Conservation (phyloP, 2,329 filamentous ascomycete genomes). For the Stachybotrys echinatus region DNA sequence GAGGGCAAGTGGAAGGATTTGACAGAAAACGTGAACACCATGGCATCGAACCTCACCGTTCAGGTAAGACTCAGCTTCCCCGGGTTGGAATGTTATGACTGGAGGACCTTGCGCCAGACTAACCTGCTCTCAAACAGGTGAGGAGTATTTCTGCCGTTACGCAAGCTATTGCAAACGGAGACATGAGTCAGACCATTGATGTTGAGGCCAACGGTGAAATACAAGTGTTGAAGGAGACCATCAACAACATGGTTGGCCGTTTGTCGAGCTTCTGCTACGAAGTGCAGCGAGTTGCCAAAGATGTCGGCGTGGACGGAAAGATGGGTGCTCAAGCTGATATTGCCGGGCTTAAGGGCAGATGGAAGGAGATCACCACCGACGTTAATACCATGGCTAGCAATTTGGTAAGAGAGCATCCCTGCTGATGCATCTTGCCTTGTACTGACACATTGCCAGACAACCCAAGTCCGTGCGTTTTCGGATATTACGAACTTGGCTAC, state of each 20-base stretch:
- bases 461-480: slow-evolving; percentile 94
- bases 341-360: slow-evolving; percentile 84
- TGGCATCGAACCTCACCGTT: slow-evolving; percentile 63
- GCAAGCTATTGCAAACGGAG: slow-evolving; percentile 89
- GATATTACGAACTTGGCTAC: slow-evolving; percentile 98
- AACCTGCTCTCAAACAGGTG: slow-evolving; percentile 46
- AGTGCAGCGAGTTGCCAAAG: slow-evolving; percentile 90
- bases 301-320: slow-evolving; percentile 95
- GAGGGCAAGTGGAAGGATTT: slow-evolving; percentile 98
- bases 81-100: too few species aligned
- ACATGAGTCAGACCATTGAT: slow-evolving; percentile 93
- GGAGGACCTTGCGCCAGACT: neutral
- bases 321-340: slow-evolving; percentile 98
- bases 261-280: slow-evolving; percentile 95
- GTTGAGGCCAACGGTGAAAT: slow-evolving; percentile 95
- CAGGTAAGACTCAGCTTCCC: slow-evolving; percentile 38
- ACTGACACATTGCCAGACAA: slow-evolving; percentile 58
- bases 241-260: slow-evolving; percentile 97
- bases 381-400: slow-evolving; percentile 87
- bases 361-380: slow-evolving; percentile 97
- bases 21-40: slow-evolving; percentile 82
- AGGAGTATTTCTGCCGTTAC: slow-evolving; percentile 91
- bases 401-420: slow-evolving; percentile 35
- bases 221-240: slow-evolving; percentile 87
- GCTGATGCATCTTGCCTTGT: slow-evolving; percentile 3